A percentile compares a stretch with the other conserved stretches of the same genome.
Evolutionary conservation across 2,329 filamentous ascomycete species (phyloP).

Genomic region (Diaporthe nobilis): DNA sequence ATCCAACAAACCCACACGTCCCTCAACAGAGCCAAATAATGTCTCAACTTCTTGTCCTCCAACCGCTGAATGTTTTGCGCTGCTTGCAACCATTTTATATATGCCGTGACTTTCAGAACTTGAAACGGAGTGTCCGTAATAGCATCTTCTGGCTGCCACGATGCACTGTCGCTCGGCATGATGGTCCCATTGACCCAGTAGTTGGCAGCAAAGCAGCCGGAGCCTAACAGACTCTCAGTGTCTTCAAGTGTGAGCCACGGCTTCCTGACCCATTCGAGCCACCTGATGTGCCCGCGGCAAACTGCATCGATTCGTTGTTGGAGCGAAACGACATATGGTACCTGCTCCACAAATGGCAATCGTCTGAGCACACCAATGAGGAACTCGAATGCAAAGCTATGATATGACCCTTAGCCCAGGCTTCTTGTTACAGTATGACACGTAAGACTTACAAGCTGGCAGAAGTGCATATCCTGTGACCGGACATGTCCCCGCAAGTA

Average conservation of each 20-base stretch:
- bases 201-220: slow-evolving; percentile 9
- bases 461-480: slow-evolving; percentile 8
- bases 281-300: slow-evolving; percentile 19
- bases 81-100: not conserved
- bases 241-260: not conserved
- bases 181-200: slow-evolving; percentile 21
- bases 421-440: accelerated
- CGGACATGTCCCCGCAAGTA: not conserved
- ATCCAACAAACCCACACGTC: slow-evolving; percentile 13
- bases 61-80: not conserved
- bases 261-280: not conserved
- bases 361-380: not conserved
- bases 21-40: not conserved
- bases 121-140: slow-evolving; percentile 6
- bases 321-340: not conserved
- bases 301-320: not conserved
- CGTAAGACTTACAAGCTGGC: not conserved
- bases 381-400: not conserved
- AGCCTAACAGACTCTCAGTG: not conserved
- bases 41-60: not conserved
- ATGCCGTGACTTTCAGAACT: not conserved
- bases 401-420: not conserved
- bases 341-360: not conserved
- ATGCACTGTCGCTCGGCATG: not conserved
- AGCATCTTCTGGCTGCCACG: not conserved